Percentiles rank a stretch among this genome's conserved stretches.
These are phyloP conservation scores for Neurospora sp. DNA, from an alignment of 2,329 filamentous ascomycete species.

Conservation along the genomic window DNA sequence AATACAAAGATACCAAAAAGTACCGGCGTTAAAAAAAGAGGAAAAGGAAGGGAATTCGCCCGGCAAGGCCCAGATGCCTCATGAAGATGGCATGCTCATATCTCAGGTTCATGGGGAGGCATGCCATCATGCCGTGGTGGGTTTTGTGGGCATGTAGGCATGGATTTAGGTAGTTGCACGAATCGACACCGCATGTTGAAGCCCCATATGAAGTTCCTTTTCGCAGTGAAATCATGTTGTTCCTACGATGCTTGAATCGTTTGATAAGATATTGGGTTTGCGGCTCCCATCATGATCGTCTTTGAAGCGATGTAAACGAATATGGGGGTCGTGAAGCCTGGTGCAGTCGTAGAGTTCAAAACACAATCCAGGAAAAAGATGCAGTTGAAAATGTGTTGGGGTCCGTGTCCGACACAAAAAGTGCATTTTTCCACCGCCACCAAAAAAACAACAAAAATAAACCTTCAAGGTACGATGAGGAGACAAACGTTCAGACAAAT, in stretches of 20 bases:
- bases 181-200: not conserved
- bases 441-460: not conserved
- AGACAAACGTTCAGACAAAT: not conserved
- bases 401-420: not conserved
- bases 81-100: not conserved
- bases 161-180: not conserved
- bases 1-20: not conserved
- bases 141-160: not conserved
- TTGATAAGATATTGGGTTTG: rapidly evolving
- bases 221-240: not conserved
- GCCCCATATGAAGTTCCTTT: not conserved
- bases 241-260: not conserved
- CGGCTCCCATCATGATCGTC: not conserved
- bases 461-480: not conserved
- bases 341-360: not conserved
- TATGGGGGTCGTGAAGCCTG: not conserved
- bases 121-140: not conserved
- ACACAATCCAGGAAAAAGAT: not conserved
- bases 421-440: not conserved
- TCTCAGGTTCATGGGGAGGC: not conserved
- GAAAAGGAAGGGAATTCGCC: not conserved
- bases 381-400: not conserved
- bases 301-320: not conserved
- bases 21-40: not conserved
- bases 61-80: not conserved